Percentiles rank a stretch among this genome's conserved stretches.
phyloP scores from a whole-genome alignment of 1,139 yeast genomes.

The Candida sp. region DNA sequence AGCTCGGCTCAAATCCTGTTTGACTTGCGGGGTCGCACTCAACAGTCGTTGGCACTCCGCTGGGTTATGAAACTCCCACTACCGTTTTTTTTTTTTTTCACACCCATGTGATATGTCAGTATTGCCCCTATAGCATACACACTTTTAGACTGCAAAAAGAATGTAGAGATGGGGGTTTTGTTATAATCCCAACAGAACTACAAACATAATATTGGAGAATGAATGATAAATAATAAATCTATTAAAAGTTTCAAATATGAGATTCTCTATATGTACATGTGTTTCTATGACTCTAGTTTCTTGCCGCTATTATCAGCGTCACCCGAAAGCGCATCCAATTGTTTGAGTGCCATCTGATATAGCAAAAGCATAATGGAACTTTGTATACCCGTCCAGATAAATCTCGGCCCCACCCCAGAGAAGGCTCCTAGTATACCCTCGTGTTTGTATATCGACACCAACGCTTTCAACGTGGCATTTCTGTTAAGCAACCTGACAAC shows the following conservation, averaged over 20 bases:
- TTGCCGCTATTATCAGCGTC: constrained; percentile 5
- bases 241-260: not conserved
- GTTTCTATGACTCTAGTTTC: constrained; percentile 2
- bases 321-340: constrained; percentile 33
- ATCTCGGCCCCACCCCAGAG: constrained; percentile 95
- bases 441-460: constrained; percentile 64
- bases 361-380: constrained; percentile 92
- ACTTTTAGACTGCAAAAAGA: too few species aligned
- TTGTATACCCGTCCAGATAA: constrained; percentile 96
- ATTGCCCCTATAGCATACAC: too few species aligned
- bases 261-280: not conserved
- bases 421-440: constrained; percentile 87
- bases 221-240: not conserved
- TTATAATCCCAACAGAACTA: too few species aligned
- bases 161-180: too few species aligned
- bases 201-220: too few species aligned
- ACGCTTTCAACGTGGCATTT: constrained; percentile 64
- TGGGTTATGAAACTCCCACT: too few species aligned
- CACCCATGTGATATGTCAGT: too few species aligned
- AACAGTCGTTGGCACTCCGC: too few species aligned
- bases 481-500: constrained; percentile 31
- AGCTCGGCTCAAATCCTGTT: too few species aligned
- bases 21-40: too few species aligned
- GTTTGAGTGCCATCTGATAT: constrained; percentile 66
- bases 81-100: too few species aligned